Evolutionary conservation across 306 rosid species (phyloP), one percentile per base, ranked within the genome.

Genomic region (Ammopiptanthus mongolicus): DNA sequence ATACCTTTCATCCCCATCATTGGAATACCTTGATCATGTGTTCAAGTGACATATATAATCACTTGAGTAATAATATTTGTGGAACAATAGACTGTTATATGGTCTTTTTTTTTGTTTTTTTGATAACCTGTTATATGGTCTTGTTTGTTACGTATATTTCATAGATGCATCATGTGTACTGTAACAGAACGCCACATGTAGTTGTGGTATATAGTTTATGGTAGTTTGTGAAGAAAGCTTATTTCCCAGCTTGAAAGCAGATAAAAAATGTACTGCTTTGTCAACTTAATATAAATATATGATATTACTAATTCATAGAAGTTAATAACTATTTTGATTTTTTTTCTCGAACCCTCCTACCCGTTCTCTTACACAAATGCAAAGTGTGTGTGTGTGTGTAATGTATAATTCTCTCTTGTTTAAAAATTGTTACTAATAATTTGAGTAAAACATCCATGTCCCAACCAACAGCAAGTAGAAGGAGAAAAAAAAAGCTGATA

Each of bases 1-100:
- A 0, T 86, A 13, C 99, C 99, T 60, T 87, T 84, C 80, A 0
- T 91, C 71, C 97, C 99, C 29, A 95, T 95, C 63, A 91, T 90
- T 56, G 99, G 99, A 74, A 86, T 95, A 44, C 98, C 98, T 21
- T 93, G 80, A 83, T 65, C 34, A 47, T 71, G 66, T 74, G 29
- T 58, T 37, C 15, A 13, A 4, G 71, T 44, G 52, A 59, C 3
- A 29, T 48, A 29, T 47, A 6, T n/a, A 65, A 39, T 77, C 56
- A 56, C 78, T 64, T 81, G 29, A 28, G 50, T 76, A 63, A 62
- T 81, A 71, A 33, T 23, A 10, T 37, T 29, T 34, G 50, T 63
- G 41, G 39, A 66, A 14, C 56, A 66, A 28, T 80, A 74, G 75
- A 13, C 22, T 56, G 8, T 15, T 67, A 48, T 80, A 23, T 31